A percentile compares a stretch with the other conserved stretches of the same genome.
Evolutionary conservation across 495 filamentous ascomycete genomes (phyloP).

Genomic region (Tuber melanosporum): DNA sequence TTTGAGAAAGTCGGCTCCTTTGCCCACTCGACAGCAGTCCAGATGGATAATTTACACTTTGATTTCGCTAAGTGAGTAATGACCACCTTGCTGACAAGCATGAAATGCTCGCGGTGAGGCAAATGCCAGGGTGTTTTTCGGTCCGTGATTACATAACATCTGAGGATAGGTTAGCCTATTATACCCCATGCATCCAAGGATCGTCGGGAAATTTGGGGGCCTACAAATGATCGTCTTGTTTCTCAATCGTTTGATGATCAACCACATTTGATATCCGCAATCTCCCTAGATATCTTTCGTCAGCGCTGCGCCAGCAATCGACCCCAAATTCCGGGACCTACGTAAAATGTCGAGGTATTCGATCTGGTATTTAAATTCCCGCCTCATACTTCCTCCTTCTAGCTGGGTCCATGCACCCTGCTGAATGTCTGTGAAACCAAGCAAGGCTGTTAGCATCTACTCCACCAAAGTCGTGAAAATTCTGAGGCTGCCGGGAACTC

Average conservation of each 20-base stretch:
- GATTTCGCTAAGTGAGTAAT: constrained; percentile 90
- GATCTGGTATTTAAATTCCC: constrained; percentile 76
- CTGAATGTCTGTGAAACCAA: constrained; percentile 50
- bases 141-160: constrained; percentile 80
- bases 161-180: constrained; percentile 11
- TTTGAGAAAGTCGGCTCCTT: constrained; percentile 59
- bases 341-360: constrained; percentile 60
- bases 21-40: constrained; percentile 79
- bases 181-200: neutral
- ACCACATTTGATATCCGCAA: constrained; percentile 55
- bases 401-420: constrained; percentile 76
- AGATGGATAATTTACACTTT: constrained; percentile 84
- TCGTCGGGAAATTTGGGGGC: neutral
- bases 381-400: constrained; percentile 60
- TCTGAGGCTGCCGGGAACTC: constrained; percentile 11
- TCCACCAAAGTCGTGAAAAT: neutral
- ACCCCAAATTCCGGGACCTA: constrained; percentile 36
- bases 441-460: neutral
- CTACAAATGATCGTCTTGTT: constrained; percentile 83
- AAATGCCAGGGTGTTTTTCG: constrained; percentile 86
- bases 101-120: constrained; percentile 70
- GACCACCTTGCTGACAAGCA: constrained; percentile 81
- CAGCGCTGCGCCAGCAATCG: neutral
- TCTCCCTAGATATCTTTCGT: constrained; percentile 40
- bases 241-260: constrained; percentile 84